Evolutionary conservation across 1,284 basidiomycete species (phyloP), one percentile per base, ranked within the genome.

Genomic region (Cronartium quercuum): DNA sequence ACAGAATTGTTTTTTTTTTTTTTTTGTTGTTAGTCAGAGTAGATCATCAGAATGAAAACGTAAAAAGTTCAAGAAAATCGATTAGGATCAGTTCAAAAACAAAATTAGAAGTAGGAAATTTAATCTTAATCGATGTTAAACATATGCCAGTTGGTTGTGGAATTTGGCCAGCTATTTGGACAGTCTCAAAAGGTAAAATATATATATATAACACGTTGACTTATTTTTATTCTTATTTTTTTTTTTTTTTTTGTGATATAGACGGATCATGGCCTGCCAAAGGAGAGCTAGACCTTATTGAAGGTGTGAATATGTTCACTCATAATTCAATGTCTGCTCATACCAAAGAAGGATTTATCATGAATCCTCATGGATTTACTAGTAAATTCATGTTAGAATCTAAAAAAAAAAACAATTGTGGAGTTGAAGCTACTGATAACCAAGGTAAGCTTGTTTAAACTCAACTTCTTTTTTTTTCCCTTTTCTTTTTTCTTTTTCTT

Each of bases 81-180:
- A 65, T 65, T 24, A 29, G 63, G 15, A 37, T 65, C 24, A 65
- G 63, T 29, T 65, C 63, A 9, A 65, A 65, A 40, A 42, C 24
- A 35, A 0, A 18, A 18, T 65, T 41, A n/a, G 13, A 10, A 21
- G 12, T 37, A 21, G 63, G 63, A n/a, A 65, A 18, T n/a, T 41
- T 65, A 38, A 10, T 65, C 37, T 21, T 65, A n/a, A 65, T 65
- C 10, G 63, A 65, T 29, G 63, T 65, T n/a, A 42, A 65, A 42
- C 63, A 65, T 42, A 90, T 91, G 88, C 90, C 91, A 1, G 85
- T 87, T 78, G 91, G 91, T 0, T 91, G 90, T 81, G 86, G 86
- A 63, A 86, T 88, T 47, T 93, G 91, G 91, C 91, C 91, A 66
- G 91, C 91, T 35, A 90, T 85, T 78, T 79, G 82, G 86, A 86